Evolutionary conservation across 768 basidiomycete genomes (phyloP).

Genomic region (Tubosaeta sp.): DNA sequence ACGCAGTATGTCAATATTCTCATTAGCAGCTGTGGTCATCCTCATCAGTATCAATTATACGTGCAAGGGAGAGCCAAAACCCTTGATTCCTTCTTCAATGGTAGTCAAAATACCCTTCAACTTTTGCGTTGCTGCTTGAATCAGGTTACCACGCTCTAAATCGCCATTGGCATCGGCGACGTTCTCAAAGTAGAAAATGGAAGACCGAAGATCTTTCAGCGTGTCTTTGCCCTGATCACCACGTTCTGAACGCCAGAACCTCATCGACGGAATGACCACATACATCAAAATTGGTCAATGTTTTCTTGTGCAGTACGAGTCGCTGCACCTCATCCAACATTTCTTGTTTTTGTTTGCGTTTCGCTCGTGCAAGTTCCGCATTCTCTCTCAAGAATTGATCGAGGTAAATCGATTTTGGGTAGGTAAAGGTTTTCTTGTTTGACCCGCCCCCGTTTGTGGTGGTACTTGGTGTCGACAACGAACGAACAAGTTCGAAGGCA

Average conservation of each 20-base stretch:
- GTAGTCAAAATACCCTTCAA: slow-evolving; percentile 48
- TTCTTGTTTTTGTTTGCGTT: slow-evolving; percentile 32
- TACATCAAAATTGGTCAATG: slow-evolving; percentile 55
- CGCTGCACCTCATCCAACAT: slow-evolving; percentile 46
- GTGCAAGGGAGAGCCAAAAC: slow-evolving; percentile 30
- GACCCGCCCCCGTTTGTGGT: slow-evolving; percentile 9
- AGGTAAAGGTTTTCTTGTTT: slow-evolving; percentile 43
- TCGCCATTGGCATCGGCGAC: slow-evolving; percentile 50
- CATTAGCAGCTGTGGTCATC: slow-evolving; percentile 46
- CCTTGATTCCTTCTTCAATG: slow-evolving; percentile 51
- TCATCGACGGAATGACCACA: slow-evolving; percentile 17
- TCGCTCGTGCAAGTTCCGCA: slow-evolving; percentile 37
- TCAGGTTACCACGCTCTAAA: slow-evolving; percentile 39
- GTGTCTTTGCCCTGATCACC: slow-evolving; percentile 54
- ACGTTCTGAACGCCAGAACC: background rate
- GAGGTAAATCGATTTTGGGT: slow-evolving; percentile 62
- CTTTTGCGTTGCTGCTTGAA: slow-evolving; percentile 45
- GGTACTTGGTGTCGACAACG: slow-evolving; percentile 14
- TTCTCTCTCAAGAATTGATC: slow-evolving; percentile 70
- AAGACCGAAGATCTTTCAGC: slow-evolving; percentile 54
- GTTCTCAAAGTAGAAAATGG: slow-evolving; percentile 69
- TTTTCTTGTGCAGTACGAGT: slow-evolving; percentile 42
- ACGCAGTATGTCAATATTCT: slow-evolving; percentile 42
- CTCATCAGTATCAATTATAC: background rate
- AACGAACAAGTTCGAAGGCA: slow-evolving; percentile 47